Evolutionary conservation across 2,329 filamentous ascomycete species (phyloP).

Genomic region (Trichophaea hybrida): DNA sequence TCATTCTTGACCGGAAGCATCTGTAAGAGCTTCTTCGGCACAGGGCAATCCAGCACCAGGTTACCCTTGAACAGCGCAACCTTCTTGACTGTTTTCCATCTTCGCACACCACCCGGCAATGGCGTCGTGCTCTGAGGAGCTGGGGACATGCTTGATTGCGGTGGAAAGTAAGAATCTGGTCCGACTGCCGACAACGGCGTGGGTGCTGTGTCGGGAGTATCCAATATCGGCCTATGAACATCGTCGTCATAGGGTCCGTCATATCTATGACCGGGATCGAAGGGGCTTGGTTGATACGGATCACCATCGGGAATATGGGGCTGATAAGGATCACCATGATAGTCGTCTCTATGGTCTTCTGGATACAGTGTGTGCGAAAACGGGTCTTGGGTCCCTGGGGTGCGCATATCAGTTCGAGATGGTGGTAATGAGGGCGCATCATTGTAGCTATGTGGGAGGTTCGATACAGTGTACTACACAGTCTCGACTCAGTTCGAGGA

Average conservation of each 20-base stretch:
- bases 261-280: neutral
- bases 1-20: slow-evolving; percentile 65
- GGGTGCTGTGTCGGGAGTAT: slow-evolving; percentile 35
- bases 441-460: slow-evolving; percentile 48
- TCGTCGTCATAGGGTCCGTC: slow-evolving; percentile 54
- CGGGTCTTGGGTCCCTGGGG: neutral
- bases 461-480: slow-evolving; percentile 52
- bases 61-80: slow-evolving; percentile 96
- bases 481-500: neutral
- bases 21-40: slow-evolving; percentile 73
- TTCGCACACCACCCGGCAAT: slow-evolving; percentile 50
- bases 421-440: slow-evolving; percentile 39
- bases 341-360: slow-evolving; percentile 72
- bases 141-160: slow-evolving; percentile 32
- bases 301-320: slow-evolving; percentile 49
- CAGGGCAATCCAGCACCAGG: slow-evolving; percentile 88
- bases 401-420: slow-evolving; percentile 38
- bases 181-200: slow-evolving; percentile 32
- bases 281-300: slow-evolving; percentile 28
- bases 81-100: slow-evolving; percentile 98
- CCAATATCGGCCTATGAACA: slow-evolving; percentile 64
- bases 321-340: slow-evolving; percentile 72
- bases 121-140: slow-evolving; percentile 32
- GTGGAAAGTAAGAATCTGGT: slow-evolving; percentile 11
- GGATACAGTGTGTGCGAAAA: slow-evolving; percentile 65